phyloP scores from a whole-genome alignment of 1,139 yeast species.

The Petasospora fabianii region DNA sequence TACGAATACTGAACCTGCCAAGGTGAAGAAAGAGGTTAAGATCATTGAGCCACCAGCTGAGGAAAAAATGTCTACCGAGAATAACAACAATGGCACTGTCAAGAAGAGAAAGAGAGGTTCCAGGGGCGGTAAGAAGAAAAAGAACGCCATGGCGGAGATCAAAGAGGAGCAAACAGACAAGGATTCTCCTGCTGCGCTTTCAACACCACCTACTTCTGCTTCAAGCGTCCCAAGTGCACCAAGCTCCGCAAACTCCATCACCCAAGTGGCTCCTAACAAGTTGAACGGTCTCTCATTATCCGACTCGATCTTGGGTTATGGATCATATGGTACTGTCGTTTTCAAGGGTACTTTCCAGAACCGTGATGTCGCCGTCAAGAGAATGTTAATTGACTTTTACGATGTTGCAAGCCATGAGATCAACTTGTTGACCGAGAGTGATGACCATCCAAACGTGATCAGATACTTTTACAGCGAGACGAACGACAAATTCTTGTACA shows the following conservation, averaged over 20 bases:
- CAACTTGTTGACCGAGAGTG: constrained; percentile 82
- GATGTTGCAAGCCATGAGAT: constrained; percentile 97
- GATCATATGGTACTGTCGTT: constrained; percentile 96
- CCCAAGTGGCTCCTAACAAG: constrained; percentile 1
- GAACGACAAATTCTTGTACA: constrained; percentile 81
- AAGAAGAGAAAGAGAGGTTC: constrained; percentile 78
- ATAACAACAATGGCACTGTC: constrained; percentile 19
- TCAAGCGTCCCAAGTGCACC: neutral
- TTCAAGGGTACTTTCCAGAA: constrained; percentile 86
- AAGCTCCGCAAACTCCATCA: neutral
- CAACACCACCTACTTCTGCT: constrained; percentile 12
- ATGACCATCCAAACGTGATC: constrained; percentile 93
- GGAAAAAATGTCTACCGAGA: constrained; percentile 12
- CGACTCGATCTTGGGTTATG: constrained; percentile 80
- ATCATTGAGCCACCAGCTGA: constrained; percentile 24
- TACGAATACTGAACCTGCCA: neutral
- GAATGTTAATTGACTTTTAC: constrained; percentile 90
- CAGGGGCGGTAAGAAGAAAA: constrained; percentile 73
- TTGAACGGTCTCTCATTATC: constrained; percentile 52
- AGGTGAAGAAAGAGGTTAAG: constrained; percentile 18
- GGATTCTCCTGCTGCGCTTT: constrained; percentile 17
- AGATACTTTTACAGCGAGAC: constrained; percentile 90
- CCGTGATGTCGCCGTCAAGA: constrained; percentile 91
- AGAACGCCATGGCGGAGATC: constrained; percentile 15
- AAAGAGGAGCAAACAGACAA: constrained; percentile 20